These are phyloP conservation scores for Chaetothyriales sp. DNA, from an alignment of 2,329 filamentous ascomycete species.

Conservation along the genomic window DNA sequence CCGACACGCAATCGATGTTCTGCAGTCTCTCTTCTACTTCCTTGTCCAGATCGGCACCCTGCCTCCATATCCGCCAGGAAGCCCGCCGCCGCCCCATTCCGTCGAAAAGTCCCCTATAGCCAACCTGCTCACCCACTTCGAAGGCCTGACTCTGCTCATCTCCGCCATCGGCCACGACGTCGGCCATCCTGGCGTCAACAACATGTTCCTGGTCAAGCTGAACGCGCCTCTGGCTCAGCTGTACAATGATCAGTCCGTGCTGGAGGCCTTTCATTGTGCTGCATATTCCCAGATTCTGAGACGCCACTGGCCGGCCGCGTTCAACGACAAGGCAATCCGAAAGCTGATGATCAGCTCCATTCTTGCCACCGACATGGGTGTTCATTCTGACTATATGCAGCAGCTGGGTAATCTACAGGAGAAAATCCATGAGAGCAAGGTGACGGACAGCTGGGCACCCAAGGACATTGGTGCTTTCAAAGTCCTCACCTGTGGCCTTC, in stretches of 20 bases:
- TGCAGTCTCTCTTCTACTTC: constrained; percentile 86
- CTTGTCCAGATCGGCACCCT: constrained; percentile 65
- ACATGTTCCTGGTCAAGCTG: constrained; percentile 81
- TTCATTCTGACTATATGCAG: constrained; percentile 95
- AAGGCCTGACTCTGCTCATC: constrained; percentile 75
- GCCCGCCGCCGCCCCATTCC: constrained; percentile 19
- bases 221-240: constrained; percentile 87
- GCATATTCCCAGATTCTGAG: constrained; percentile 92
- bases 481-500: constrained; percentile 67
- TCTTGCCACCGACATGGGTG: constrained; percentile 88
- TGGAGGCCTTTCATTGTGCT: constrained; percentile 95
- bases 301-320: constrained; percentile 75
- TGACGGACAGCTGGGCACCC: constrained; percentile 56
- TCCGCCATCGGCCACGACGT: constrained; percentile 98
- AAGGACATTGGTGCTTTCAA: constrained; percentile 63
- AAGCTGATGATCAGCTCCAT: constrained; percentile 96
- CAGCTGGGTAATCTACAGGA: constrained; percentile 67
- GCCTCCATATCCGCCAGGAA: constrained; percentile 45
- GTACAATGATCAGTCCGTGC: constrained; percentile 91
- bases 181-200: constrained; percentile 94
- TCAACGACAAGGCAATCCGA: constrained; percentile 64
- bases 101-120: constrained; percentile 49
- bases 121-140: constrained; percentile 64
- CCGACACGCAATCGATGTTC: constrained; percentile 86
- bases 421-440: constrained; percentile 53